phyloP scores from a whole-genome alignment of 495 filamentous ascomycete genomes.

The Xylaria grammica region DNA sequence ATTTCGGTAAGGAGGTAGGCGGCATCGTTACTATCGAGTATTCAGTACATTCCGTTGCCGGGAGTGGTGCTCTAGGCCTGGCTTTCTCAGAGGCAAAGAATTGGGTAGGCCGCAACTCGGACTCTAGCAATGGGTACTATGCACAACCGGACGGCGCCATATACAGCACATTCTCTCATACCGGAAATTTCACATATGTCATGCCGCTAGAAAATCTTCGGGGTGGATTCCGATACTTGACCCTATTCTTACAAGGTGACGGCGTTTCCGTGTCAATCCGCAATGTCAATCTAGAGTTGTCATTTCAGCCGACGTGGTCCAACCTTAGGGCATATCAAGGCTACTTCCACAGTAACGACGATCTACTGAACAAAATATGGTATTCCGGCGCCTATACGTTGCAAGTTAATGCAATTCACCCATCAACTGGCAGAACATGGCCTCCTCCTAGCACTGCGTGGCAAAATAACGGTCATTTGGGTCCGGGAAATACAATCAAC shows the following conservation, averaged over 20 bases:
- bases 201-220: slow-evolving; percentile 61
- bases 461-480: slow-evolving; percentile 59
- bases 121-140: slow-evolving; percentile 62
- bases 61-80: slow-evolving; percentile 57
- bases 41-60: slow-evolving; percentile 39
- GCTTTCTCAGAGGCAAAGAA: slow-evolving; percentile 68
- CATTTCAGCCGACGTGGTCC: slow-evolving; percentile 69
- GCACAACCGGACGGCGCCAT: slow-evolving; percentile 58
- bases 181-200: slow-evolving; percentile 48
- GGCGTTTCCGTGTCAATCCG: slow-evolving; percentile 44
- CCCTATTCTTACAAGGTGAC: slow-evolving; percentile 55
- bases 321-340: slow-evolving; percentile 67
- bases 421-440: slow-evolving; percentile 58
- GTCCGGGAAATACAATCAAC: slow-evolving; percentile 46
- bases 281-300: slow-evolving; percentile 54
- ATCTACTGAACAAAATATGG: slow-evolving; percentile 65
- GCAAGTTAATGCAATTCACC: slow-evolving; percentile 63
- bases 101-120: slow-evolving; percentile 65
- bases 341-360: slow-evolving; percentile 66
- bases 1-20: slow-evolving; percentile 65
- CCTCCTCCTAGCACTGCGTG: slow-evolving; percentile 56
- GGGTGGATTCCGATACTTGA: slow-evolving; percentile 67
- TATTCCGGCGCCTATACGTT: slow-evolving; percentile 68
- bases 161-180: slow-evolving; percentile 54
- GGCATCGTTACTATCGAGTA: slow-evolving; percentile 60